Evolutionary conservation across 768 basidiomycete species (phyloP).

Genomic region (Inosperma sp.): DNA sequence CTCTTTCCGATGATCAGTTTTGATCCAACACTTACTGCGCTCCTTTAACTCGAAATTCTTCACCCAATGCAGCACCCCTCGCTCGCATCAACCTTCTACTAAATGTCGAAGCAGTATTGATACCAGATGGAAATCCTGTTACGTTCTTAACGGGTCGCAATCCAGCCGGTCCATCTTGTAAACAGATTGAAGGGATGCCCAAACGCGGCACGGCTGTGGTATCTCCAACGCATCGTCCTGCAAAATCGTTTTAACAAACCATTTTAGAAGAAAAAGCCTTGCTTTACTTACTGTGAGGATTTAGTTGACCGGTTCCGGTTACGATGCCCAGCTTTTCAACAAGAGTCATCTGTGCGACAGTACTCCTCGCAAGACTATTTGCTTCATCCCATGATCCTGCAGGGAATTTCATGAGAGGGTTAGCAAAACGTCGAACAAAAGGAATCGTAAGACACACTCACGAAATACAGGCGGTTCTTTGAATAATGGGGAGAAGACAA

Average conservation of each 20-base stretch:
- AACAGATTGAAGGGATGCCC: slow-evolving; percentile 42
- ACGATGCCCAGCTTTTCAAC: slow-evolving; percentile 46
- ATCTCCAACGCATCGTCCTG: slow-evolving; percentile 47
- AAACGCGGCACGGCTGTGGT: slow-evolving; percentile 39
- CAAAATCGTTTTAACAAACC: neutral
- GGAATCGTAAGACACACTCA: neutral
- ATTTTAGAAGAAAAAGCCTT: no score
- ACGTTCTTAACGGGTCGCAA: slow-evolving; percentile 39
- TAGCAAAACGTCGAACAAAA: neutral
- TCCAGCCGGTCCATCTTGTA: slow-evolving; percentile 48
- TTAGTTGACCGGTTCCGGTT: slow-evolving; percentile 43
- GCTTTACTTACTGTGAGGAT: slow-evolving; percentile 27
- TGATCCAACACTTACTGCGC: slow-evolving; percentile 35
- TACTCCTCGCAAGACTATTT: slow-evolving; percentile 34
- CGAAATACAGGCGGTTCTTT: neutral
- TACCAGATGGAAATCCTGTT: slow-evolving; percentile 54
- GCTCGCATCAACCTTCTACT: slow-evolving; percentile 60
- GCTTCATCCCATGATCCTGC: slow-evolving; percentile 46
- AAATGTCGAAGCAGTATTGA: slow-evolving; percentile 49
- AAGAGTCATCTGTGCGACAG: slow-evolving; percentile 37
- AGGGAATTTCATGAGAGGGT: neutral
- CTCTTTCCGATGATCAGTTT: no score
- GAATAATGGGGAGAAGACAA: neutral
- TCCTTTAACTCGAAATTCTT: slow-evolving; percentile 69
- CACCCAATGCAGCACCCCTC: slow-evolving; percentile 57